Evolutionary conservation across 495 filamentous ascomycete species (phyloP), one percentile per base, ranked within the genome.

Genomic region (Penicillium coprophilum): DNA sequence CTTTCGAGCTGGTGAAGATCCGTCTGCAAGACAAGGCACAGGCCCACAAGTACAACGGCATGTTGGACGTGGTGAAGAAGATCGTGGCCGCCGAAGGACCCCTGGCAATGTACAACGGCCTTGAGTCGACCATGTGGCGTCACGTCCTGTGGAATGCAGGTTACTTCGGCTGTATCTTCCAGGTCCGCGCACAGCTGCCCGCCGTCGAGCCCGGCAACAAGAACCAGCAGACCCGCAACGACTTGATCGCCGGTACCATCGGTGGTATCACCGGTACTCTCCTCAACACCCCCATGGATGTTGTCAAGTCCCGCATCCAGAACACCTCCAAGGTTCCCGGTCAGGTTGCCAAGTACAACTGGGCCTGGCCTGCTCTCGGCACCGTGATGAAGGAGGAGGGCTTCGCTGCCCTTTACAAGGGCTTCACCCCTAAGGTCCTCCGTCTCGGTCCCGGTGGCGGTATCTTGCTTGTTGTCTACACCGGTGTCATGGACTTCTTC

Each of bases 141-240:
- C 94, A 98, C 75, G 84, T 97, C 51, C 81, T 97, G 55, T 98
- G 94, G 94, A 98, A 98, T 72, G 82, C 89, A 8, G 94, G 94
- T 44, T 98, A 98, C 80, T 98, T 98, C 71, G 94, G 94, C 64
- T 92, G 91, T 75, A 98, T 98, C 74, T 92, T 91, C 83, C 94
- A 98, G 75, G 89, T 96, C 53, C 89, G 91, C 64, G 80, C 82
- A 44, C 77, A 96, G 62, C 69, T 98, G 21, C 94, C 94, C 36
- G 82, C 85, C 66, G 80, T 83, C 5, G 83, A 87, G 53, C 74
- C 75, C 17, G 74, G 74, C 38, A 88, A 87, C 72, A 96, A 96
- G 82, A 77, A 75, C 50, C 80, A 85, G 57, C 86, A 96, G 71
- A 89, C 92, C 61, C 67, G 79, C 39, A 97, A 96, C 64, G 91